Conservation (phyloP, 2,329 filamentous ascomycete genomes). For the Catunica adiposa region DNA sequence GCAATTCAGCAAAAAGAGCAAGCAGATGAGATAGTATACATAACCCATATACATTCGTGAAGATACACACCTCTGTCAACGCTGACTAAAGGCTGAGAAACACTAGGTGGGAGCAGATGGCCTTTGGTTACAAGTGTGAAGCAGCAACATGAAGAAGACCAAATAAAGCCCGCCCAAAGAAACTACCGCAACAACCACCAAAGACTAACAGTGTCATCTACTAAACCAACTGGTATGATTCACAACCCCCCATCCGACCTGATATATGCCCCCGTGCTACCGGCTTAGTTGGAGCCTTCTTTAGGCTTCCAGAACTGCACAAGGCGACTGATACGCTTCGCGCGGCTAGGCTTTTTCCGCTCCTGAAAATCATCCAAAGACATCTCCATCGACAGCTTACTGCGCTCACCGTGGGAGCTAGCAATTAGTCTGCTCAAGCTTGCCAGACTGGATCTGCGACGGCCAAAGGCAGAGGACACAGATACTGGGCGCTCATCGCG, state of each 20-base stretch:
- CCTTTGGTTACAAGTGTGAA: background rate
- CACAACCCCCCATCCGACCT: background rate
- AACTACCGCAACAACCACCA: background rate
- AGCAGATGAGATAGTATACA: conserved; percentile 8
- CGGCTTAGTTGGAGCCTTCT: conserved; percentile 17
- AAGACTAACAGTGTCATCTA: background rate
- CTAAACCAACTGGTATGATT: background rate
- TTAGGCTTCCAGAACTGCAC: conserved; percentile 64
- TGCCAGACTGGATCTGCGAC: conserved; percentile 58
- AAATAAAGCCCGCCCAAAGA: background rate
- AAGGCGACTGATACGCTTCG: conserved; percentile 54
- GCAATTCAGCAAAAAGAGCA: background rate
- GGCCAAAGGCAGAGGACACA: conserved; percentile 46
- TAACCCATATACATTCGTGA: conserved; percentile 14
- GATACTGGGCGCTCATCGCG: conserved; percentile 45
- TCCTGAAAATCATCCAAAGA: conserved; percentile 38
- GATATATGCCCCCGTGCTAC: background rate
- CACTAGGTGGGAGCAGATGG: background rate
- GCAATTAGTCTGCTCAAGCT: conserved; percentile 63
- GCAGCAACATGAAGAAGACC: background rate
- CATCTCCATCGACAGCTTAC: conserved; percentile 57
- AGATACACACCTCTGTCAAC: conserved; percentile 5
- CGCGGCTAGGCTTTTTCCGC: conserved; percentile 44
- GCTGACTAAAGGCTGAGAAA: background rate
- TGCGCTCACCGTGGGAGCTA: conserved; percentile 56